Conservation (phyloP, 1,139 yeast genomes). For the Kodamaea fungicola region DNA sequence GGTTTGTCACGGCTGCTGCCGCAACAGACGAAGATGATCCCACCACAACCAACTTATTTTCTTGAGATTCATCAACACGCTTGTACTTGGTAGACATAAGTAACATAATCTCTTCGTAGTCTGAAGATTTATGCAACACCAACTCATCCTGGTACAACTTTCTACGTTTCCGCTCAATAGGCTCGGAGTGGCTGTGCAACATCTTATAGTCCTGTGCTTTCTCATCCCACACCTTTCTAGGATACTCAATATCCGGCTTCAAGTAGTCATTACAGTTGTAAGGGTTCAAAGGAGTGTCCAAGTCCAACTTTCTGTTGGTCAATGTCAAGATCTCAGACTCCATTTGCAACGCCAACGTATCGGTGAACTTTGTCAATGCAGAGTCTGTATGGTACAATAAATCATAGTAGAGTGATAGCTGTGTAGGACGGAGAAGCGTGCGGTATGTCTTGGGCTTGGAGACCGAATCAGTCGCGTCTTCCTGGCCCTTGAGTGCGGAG, state of each 20-base stretch:
- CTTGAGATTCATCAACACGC: constrained; percentile 35
- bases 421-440: constrained; percentile 76
- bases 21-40: constrained; percentile 29
- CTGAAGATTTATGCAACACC: constrained; percentile 68
- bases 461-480: constrained; percentile 8
- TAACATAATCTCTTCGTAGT: constrained; percentile 87
- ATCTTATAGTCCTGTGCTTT: constrained; percentile 32
- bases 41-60: constrained; percentile 40
- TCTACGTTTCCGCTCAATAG: constrained; percentile 40
- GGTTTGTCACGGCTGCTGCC: constrained; percentile 11
- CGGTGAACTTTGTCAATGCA: constrained; percentile 72
- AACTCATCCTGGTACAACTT: constrained; percentile 46
- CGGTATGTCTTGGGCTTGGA: constrained; percentile 66
- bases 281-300: constrained; percentile 71
- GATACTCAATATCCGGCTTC: constrained; percentile 45
- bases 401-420: constrained; percentile 79
- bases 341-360: constrained; percentile 69
- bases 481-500: constrained; percentile 6
- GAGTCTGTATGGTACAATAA: constrained; percentile 79
- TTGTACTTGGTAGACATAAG: constrained; percentile 41
- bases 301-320: constrained; percentile 71
- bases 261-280: constrained; percentile 46
- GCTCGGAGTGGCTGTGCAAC: constrained; percentile 44
- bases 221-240: constrained; percentile 40
- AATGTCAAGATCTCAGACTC: constrained; percentile 80